A percentile compares a stretch with the other conserved stretches of the same genome.
Conservation (phyloP, 768 basidiomycete species). For the Plicaturopsis crispa region DNA sequence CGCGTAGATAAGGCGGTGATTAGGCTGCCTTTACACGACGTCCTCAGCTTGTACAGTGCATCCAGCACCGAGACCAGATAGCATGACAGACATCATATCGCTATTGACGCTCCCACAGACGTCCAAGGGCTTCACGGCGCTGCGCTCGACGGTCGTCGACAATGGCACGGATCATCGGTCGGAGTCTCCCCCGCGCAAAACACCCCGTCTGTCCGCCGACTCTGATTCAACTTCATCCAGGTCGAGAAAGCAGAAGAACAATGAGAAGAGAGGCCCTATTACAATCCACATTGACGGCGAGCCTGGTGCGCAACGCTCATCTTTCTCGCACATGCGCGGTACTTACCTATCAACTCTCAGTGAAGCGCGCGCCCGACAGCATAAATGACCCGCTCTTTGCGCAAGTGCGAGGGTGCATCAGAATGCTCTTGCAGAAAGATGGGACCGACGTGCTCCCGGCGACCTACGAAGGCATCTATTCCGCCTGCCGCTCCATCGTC, state of each 20-base stretch:
- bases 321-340: not conserved
- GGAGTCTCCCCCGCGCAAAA: slow-evolving; percentile 60
- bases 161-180: slow-evolving; percentile 35
- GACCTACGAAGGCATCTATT: slow-evolving; percentile 52
- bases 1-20: too few species aligned
- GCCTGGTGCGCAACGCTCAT: slow-evolving; percentile 24
- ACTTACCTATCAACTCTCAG: slow-evolving; percentile 1
- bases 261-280: slow-evolving; percentile 27
- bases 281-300: slow-evolving; percentile 40
- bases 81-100: slow-evolving; percentile 31
- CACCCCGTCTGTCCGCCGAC: slow-evolving; percentile 56
- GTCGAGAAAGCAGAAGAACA: slow-evolving; percentile 23
- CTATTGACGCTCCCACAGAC: slow-evolving; percentile 43
- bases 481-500: slow-evolving; percentile 49
- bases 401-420: slow-evolving; percentile 28
- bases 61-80: not conserved
- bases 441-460: slow-evolving; percentile 26
- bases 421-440: slow-evolving; percentile 31
- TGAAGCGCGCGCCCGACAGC: slow-evolving; percentile 3
- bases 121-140: slow-evolving; percentile 40
- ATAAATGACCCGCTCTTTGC: slow-evolving; percentile 16
- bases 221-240: slow-evolving; percentile 65
- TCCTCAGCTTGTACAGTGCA: too few species aligned
- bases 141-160: slow-evolving; percentile 30
- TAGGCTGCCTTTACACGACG: too few species aligned